Evolutionary conservation across 2,329 filamentous ascomycete species (phyloP).

Genomic region (Sclerotinia sclerotiorum): DNA sequence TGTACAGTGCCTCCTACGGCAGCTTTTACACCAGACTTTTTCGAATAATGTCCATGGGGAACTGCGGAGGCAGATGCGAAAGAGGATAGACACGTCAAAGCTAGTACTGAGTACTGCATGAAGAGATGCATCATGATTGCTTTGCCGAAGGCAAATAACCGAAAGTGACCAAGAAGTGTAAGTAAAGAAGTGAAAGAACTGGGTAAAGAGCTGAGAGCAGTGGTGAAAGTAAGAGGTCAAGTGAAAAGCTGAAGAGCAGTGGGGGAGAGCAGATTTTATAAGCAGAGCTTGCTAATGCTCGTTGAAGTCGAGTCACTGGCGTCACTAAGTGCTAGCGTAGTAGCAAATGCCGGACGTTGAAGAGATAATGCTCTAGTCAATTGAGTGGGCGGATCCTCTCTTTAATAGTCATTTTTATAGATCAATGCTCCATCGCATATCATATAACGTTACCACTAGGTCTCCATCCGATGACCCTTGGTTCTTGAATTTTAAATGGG

Average conservation of each 20-base stretch:
- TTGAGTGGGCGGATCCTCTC: no score
- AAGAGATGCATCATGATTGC: not conserved
- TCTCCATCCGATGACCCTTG: not conserved
- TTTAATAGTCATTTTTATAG: not conserved
- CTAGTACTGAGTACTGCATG: not conserved
- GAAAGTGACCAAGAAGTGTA: not conserved
- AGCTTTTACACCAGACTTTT: no score
- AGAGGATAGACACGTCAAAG: not conserved
- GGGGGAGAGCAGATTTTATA: not conserved
- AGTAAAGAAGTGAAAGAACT: not conserved
- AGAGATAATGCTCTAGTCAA: not conserved
- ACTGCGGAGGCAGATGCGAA: not conserved
- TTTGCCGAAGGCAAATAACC: not conserved
- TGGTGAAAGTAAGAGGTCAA: not conserved
- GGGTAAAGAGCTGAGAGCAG: not conserved
- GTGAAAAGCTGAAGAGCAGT: not conserved
- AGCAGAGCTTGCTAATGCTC: no score
- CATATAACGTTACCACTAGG: constrained; percentile 1
- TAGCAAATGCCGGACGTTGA: not conserved
- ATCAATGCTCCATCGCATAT: no score
- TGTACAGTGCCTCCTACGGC: no score
- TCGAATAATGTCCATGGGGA: not conserved
- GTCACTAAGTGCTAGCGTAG: no score
- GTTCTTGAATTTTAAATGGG: not conserved
- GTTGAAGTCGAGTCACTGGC: no score